Evolutionary conservation across 2,329 filamentous ascomycete genomes (phyloP).

Genomic region (Calonectria leucothoes): DNA sequence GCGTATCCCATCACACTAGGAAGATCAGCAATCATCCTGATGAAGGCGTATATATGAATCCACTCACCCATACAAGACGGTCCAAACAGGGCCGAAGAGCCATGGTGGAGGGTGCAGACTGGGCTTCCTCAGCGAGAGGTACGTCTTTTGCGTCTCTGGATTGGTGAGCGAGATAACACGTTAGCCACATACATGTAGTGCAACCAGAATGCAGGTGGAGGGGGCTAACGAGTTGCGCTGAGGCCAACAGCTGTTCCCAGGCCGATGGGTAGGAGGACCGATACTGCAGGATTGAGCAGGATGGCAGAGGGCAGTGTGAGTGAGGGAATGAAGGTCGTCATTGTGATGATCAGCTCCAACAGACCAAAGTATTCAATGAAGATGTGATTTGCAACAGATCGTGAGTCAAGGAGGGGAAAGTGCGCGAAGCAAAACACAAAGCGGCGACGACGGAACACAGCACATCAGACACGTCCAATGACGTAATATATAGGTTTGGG

Average conservation of each 20-base stretch:
- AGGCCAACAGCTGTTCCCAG: conserved; percentile 81
- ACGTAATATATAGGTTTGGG: conserved; percentile 37
- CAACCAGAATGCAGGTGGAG: neutral
- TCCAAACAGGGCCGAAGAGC: conserved; percentile 76
- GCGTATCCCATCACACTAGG: conserved; percentile 84
- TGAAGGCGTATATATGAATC: neutral
- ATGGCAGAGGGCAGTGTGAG: conserved; percentile 78
- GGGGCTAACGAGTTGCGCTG: conserved; percentile 69
- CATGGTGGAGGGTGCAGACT: conserved; percentile 70
- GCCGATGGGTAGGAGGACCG: conserved; percentile 80
- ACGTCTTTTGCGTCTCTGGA: conserved; percentile 69
- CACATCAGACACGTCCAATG: conserved; percentile 27
- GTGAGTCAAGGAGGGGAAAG: neutral
- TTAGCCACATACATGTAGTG: neutral
- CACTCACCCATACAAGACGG: conserved; percentile 68
- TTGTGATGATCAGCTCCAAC: conserved; percentile 51
- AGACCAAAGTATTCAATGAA: too few species aligned
- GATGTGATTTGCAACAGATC: neutral
- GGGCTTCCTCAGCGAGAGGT: conserved; percentile 75
- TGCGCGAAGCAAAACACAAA: neutral
- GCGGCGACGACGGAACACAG: neutral
- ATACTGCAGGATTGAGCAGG: conserved; percentile 78
- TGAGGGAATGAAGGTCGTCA: conserved; percentile 85
- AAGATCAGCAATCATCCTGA: neutral
- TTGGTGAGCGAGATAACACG: conserved; percentile 33